These are phyloP conservation scores for Thymus mandschuricus DNA, from an alignment of 257 asterid species.

Conservation along the genomic window DNA sequence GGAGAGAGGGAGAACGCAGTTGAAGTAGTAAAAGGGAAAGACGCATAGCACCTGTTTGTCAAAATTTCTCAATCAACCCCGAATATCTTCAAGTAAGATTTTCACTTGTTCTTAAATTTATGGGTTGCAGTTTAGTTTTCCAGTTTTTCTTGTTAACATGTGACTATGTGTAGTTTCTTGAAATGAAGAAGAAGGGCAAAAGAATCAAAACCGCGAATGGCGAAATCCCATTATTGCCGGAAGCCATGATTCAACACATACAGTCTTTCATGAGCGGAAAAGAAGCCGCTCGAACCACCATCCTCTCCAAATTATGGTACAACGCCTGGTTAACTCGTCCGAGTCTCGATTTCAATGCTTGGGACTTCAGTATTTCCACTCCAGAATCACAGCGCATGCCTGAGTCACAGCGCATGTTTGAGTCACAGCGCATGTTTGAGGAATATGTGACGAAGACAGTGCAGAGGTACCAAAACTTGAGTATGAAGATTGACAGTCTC, in stretches of 20 bases:
- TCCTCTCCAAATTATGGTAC: background rate
- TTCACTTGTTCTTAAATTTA: no score
- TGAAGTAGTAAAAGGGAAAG: no score
- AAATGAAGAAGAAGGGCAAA: background rate
- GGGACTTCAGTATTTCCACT: background rate
- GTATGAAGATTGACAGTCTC: background rate
- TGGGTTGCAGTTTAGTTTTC: no score
- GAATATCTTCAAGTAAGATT: no score
- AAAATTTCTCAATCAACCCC: no score
- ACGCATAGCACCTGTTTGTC: no score
- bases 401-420: no score
- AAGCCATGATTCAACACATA: background rate
- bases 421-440: background rate
- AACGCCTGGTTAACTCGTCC: background rate
- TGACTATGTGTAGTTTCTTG: background rate
- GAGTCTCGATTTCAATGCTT: background rate
- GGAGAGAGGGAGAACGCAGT: no score
- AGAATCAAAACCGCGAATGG: background rate
- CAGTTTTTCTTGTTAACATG: no score
- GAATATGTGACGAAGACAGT: background rate
- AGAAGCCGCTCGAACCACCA: background rate
- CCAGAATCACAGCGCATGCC: no score
- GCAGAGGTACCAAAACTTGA: background rate
- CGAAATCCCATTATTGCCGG: background rate
- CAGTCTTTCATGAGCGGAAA: background rate